Conservation (phyloP, 2,329 filamentous ascomycete species). For the Fusarium pininemorale region DNA sequence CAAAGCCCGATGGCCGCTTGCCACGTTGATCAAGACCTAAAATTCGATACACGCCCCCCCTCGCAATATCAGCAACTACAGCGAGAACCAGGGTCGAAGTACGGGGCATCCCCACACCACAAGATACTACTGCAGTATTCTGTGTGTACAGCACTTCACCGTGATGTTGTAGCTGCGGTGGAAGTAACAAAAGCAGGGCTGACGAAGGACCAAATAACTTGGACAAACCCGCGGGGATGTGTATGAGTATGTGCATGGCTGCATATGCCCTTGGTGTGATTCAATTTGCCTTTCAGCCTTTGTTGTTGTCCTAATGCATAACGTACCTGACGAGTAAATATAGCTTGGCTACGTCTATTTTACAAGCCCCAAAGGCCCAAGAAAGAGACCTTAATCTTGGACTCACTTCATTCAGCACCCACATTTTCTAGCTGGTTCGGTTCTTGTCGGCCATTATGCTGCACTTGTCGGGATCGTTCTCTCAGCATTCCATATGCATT, state of each 20-base stretch:
- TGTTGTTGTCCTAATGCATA: conserved; percentile 22
- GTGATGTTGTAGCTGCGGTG: conserved; percentile 30
- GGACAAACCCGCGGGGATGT: conserved; percentile 25
- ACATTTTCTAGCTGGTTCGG: background rate
- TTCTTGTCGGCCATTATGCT: background rate
- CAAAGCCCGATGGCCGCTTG: conserved; percentile 40
- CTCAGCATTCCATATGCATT: conserved; percentile 29
- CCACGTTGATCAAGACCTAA: conserved; percentile 48
- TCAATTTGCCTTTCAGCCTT: conserved; percentile 18
- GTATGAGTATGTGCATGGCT: conserved; percentile 26
- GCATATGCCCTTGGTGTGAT: conserved; percentile 23
- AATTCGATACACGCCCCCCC: conserved; percentile 34
- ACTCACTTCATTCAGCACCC: background rate
- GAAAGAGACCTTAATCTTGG: background rate
- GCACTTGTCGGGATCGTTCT: conserved; percentile 6
- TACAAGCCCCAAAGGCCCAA: background rate
- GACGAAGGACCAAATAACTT: conserved; percentile 27
- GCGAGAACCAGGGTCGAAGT: conserved; percentile 26
- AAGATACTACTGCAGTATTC: conserved; percentile 33
- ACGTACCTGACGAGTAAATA: conserved; percentile 20
- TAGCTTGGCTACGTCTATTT: background rate
- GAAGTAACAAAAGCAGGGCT: conserved; percentile 31
- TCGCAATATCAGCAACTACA: conserved; percentile 28
- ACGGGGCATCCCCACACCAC: conserved; percentile 39
- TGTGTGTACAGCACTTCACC: conserved; percentile 33